phyloP scores from a whole-genome alignment of 495 filamentous ascomycete species.

The Achaetomiella virescens region DNA sequence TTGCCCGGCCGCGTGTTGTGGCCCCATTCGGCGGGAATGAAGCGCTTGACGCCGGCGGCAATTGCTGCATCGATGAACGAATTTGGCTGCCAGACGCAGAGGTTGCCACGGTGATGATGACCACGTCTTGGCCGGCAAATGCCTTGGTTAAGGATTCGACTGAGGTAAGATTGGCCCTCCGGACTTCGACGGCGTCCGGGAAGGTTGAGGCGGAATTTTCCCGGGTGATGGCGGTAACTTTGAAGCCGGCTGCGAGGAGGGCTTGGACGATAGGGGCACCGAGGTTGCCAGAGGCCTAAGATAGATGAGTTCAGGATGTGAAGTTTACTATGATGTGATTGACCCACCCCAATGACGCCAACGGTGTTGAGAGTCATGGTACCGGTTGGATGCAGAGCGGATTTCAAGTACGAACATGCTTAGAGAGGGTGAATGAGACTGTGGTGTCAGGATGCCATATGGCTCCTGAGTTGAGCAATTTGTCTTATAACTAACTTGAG shows the following conservation, averaged over 20 bases:
- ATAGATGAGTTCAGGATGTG: neutral
- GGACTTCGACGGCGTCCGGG: constrained; percentile 26
- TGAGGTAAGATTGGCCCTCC: constrained; percentile 26
- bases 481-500: no score
- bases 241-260: constrained; percentile 42
- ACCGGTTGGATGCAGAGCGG: no score
- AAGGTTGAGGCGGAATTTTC: constrained; percentile 25
- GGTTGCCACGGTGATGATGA: constrained; percentile 44
- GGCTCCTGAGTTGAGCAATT: no score
- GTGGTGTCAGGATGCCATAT: no score
- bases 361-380: constrained; percentile 13
- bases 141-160: constrained; percentile 40
- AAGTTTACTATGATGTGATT: neutral
- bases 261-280: constrained; percentile 43
- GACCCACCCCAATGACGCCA: constrained; percentile 10
- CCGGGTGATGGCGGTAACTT: constrained; percentile 48
- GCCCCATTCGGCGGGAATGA: constrained; percentile 58
- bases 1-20: constrained; percentile 22
- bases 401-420: no score
- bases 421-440: no score
- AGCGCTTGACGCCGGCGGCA: constrained; percentile 51
- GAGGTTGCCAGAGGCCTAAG: constrained; percentile 45
- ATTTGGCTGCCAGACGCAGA: constrained; percentile 33
- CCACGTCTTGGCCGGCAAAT: constrained; percentile 47
- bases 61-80: constrained; percentile 48